These are phyloP conservation scores for Macaranga tanarius DNA, from an alignment of 441 rosid genomes.

Conservation along the genomic window DNA sequence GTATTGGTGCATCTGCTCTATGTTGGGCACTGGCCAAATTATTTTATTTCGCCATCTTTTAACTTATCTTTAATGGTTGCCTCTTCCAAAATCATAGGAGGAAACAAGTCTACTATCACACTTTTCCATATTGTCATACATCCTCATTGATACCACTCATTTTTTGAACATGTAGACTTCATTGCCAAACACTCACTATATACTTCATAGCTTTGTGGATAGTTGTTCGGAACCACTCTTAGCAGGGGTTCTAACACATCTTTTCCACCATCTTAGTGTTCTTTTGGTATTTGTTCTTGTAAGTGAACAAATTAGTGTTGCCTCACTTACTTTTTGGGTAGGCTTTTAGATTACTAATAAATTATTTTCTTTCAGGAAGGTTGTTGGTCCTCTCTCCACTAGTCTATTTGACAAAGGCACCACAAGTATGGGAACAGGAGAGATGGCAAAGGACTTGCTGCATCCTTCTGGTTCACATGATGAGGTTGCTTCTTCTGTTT, in stretches of 20 bases:
- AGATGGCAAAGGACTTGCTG: slow-evolving; percentile 29
- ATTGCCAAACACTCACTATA: not conserved
- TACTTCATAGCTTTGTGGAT: not conserved
- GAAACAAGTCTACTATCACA: not conserved
- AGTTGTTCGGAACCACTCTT: not conserved
- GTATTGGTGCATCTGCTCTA: not conserved
- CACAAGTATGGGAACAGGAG: slow-evolving; percentile 27
- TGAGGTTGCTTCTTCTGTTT: slow-evolving; percentile 37
- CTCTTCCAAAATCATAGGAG: not conserved
- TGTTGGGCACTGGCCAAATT: not conserved
- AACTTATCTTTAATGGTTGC: not conserved
- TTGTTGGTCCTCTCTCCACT: slow-evolving; percentile 29
- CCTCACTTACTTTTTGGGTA: not conserved
- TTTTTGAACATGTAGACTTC: not conserved
- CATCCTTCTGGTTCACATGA: slow-evolving; percentile 30
- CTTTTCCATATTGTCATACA: not conserved
- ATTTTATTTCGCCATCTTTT: not conserved
- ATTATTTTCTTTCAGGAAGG: slow-evolving; percentile 31
- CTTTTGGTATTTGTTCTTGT: not conserved
- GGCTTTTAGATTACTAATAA: slow-evolving; percentile 5
- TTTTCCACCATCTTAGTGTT: not conserved
- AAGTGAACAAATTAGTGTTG: not conserved
- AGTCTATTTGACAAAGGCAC: slow-evolving; percentile 30
- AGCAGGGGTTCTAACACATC: not conserved
- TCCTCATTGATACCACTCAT: not conserved